Evolutionary conservation across 2,329 filamentous ascomycete genomes (phyloP).

Genomic region (Talaromyces amestolkiae): DNA sequence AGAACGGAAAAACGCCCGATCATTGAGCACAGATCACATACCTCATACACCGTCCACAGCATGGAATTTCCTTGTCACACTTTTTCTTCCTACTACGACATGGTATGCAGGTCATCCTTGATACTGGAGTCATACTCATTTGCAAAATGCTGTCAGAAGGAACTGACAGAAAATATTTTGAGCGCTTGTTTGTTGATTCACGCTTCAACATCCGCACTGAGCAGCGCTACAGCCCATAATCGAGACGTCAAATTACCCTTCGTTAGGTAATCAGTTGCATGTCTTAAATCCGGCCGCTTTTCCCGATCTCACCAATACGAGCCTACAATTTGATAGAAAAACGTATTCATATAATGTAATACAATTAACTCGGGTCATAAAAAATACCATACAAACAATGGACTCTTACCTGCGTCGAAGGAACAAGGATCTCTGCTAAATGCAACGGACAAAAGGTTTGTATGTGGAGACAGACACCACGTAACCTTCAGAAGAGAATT

Average conservation of each 20-base stretch:
- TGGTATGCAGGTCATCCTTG: conserved; percentile 5
- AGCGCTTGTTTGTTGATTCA: not conserved
- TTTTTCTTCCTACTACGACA: conserved; percentile 11
- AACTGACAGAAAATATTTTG: not conserved
- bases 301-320: not conserved
- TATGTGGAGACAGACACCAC: too few species aligned
- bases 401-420: not conserved
- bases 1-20: not conserved
- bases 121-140: not conserved
- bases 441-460: too few species aligned
- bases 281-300: not conserved
- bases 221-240: not conserved
- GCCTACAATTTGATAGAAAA: not conserved
- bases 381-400: too few species aligned
- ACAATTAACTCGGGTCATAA: not conserved
- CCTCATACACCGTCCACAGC: conserved; percentile 3
- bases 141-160: not conserved
- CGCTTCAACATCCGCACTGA: not conserved
- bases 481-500: too few species aligned
- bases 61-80: conserved; percentile 6
- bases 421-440: not conserved
- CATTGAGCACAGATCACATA: not conserved
- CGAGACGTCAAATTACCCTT: not conserved
- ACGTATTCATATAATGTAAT: not conserved
- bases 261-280: not conserved